phyloP scores from a whole-genome alignment of 2,329 filamentous ascomycete species.

The Spiromastix sp. region DNA sequence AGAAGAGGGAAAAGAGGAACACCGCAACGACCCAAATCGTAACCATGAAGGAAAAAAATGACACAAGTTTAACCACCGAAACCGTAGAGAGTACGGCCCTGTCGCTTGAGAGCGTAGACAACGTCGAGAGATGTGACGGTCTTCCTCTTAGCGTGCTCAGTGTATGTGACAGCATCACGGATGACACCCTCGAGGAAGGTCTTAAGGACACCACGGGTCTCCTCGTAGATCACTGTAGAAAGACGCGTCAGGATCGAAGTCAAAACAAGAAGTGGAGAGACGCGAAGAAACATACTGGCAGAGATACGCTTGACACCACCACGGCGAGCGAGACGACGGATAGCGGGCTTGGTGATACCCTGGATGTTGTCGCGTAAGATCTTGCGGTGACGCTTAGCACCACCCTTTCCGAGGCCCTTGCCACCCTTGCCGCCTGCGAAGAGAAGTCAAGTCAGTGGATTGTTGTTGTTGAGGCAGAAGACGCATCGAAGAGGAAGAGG shows the following conservation, averaged over 20 bases:
- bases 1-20: slow-evolving; percentile 6
- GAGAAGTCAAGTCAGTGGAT: slow-evolving; percentile 34
- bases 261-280: not conserved
- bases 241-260: not conserved
- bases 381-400: slow-evolving; percentile 98
- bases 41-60: slow-evolving; percentile 1
- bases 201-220: slow-evolving; percentile 74
- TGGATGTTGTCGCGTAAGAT: slow-evolving; percentile 99
- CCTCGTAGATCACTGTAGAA: slow-evolving; percentile 64
- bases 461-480: slow-evolving; percentile 8
- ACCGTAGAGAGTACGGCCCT: slow-evolving; percentile 69
- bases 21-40: slow-evolving; percentile 8
- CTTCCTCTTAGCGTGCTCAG: slow-evolving; percentile 68
- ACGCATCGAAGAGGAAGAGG: slow-evolving; percentile 6
- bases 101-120: slow-evolving; percentile 54
- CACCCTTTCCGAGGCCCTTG: slow-evolving; percentile 96
- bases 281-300: slow-evolving; percentile 54
- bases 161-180: slow-evolving; percentile 70
- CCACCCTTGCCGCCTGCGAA: slow-evolving; percentile 78
- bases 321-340: slow-evolving; percentile 96
- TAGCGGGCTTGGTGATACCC: slow-evolving; percentile 97
- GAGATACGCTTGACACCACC: slow-evolving; percentile 99
- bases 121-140: slow-evolving; percentile 48
- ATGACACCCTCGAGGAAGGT: slow-evolving; percentile 76
- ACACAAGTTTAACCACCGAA: slow-evolving; percentile 64